Conservation (phyloP, 441 rosid species). For the Erysimum cheiri region DNA sequence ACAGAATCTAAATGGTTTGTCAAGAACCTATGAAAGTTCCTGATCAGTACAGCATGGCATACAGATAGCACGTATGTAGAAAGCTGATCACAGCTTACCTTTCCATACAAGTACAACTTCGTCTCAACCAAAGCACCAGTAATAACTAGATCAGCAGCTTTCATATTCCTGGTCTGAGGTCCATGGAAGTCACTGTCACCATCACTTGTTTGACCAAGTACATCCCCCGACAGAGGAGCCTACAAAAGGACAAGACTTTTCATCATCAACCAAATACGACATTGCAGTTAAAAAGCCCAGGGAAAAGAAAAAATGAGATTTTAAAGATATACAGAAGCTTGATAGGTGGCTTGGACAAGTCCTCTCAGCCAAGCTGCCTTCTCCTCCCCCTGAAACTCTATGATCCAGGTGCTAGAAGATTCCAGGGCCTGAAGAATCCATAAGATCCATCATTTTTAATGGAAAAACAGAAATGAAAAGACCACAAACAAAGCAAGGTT, state of each 20-base stretch:
- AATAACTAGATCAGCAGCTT: slow-evolving; percentile 85
- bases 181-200: slow-evolving; percentile 48
- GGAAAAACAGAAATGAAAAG: slow-evolving; percentile 27
- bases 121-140: slow-evolving; percentile 87
- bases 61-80: slow-evolving; percentile 35
- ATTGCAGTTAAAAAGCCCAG: slow-evolving; percentile 21
- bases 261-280: slow-evolving; percentile 36
- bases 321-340: slow-evolving; percentile 84
- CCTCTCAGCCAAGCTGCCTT: slow-evolving; percentile 87
- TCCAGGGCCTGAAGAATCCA: slow-evolving; percentile 78
- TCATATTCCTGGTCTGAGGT: slow-evolving; percentile 54
- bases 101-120: slow-evolving; percentile 83
- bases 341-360: slow-evolving; percentile 90
- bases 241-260: slow-evolving; percentile 42
- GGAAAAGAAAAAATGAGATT: slow-evolving; percentile 15
- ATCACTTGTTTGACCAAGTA: slow-evolving; percentile 64
- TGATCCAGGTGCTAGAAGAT: slow-evolving; percentile 91
- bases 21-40: slow-evolving; percentile 24
- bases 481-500: slow-evolving; percentile 19
- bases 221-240: slow-evolving; percentile 78
- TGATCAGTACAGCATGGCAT: slow-evolving; percentile 23
- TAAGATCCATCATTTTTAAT: slow-evolving; percentile 23
- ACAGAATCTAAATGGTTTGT: slow-evolving; percentile 31
- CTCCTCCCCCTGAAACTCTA: slow-evolving; percentile 80
- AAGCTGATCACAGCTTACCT: slow-evolving; percentile 59